Conservation (phyloP, 2,329 filamentous ascomycete genomes). For the Aspergillus melleus region DNA sequence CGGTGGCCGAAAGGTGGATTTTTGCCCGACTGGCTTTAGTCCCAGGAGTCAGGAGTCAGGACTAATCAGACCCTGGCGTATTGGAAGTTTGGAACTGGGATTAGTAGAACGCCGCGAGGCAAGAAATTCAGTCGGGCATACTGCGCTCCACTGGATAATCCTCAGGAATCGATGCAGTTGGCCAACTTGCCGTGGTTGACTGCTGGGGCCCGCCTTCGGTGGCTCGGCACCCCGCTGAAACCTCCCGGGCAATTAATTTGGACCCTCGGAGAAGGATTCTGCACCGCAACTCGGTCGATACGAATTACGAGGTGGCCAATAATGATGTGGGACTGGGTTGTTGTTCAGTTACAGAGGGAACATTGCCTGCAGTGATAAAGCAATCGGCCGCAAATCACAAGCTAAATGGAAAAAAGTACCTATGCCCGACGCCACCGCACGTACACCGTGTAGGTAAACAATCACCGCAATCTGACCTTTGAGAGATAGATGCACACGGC, state of each 20-base stretch:
- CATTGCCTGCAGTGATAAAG: background rate
- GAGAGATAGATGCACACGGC: background rate
- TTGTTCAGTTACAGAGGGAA: background rate
- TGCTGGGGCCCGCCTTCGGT: constrained; percentile 10
- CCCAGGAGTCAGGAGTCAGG: background rate
- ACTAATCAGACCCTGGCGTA: background rate
- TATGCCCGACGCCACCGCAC: background rate
- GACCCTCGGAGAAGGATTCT: constrained; percentile 1
- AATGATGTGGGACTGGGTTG: background rate
- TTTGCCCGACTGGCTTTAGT: background rate
- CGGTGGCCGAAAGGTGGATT: background rate
- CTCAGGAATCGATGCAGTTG: background rate
- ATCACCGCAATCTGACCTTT: background rate
- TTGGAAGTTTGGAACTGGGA: background rate
- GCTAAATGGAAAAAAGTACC: background rate
- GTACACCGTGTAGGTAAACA: background rate
- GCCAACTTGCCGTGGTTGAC: background rate
- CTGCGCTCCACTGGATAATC: background rate
- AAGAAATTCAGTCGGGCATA: background rate
- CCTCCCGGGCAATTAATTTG: constrained; percentile 1
- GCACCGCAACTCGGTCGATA: background rate
- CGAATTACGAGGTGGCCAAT: background rate
- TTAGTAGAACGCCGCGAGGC: background rate
- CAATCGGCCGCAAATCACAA: background rate
- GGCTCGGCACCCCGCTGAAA: constrained; percentile 16